These are phyloP conservation scores for Pueraria montana DNA, from an alignment of 306 rosid genomes.

Conservation along the genomic window DNA sequence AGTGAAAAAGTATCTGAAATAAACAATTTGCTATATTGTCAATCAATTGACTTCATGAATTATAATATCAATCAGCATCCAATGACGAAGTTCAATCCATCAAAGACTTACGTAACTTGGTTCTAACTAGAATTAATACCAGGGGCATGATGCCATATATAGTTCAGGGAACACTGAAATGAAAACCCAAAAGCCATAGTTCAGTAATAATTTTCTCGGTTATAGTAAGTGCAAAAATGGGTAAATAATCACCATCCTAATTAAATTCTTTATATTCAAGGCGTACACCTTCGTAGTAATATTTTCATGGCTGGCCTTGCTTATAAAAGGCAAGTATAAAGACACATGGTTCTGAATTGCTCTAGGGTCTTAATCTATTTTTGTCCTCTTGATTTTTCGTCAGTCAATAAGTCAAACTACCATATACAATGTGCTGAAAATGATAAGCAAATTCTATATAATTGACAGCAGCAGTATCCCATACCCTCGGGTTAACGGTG, in stretches of 20 bases:
- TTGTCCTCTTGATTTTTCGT: neutral
- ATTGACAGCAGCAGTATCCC: constrained; percentile 1
- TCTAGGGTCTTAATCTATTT: constrained; percentile 6
- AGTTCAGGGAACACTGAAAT: neutral
- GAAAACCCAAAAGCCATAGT: neutral
- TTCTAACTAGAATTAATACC: too few relatives aligned
- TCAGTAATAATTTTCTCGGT: neutral
- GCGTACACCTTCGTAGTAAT: neutral
- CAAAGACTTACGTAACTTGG: too few relatives aligned
- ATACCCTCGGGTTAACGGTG: neutral
- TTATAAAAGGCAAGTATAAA: neutral
- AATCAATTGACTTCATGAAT: too few relatives aligned
- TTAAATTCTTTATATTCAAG: neutral
- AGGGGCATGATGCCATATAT: too few relatives aligned
- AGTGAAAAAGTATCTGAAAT: too few relatives aligned
- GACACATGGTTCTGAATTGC: neutral
- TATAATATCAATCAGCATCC: too few relatives aligned
- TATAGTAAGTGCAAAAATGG: neutral
- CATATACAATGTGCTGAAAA: neutral
- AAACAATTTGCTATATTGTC: too few relatives aligned
- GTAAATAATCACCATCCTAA: neutral
- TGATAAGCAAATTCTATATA: neutral
- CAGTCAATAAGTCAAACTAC: neutral
- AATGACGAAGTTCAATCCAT: too few relatives aligned
- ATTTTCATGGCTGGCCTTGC: neutral